Conservation (phyloP, 2,329 filamentous ascomycete genomes). For the Neonectria magnoliae region DNA sequence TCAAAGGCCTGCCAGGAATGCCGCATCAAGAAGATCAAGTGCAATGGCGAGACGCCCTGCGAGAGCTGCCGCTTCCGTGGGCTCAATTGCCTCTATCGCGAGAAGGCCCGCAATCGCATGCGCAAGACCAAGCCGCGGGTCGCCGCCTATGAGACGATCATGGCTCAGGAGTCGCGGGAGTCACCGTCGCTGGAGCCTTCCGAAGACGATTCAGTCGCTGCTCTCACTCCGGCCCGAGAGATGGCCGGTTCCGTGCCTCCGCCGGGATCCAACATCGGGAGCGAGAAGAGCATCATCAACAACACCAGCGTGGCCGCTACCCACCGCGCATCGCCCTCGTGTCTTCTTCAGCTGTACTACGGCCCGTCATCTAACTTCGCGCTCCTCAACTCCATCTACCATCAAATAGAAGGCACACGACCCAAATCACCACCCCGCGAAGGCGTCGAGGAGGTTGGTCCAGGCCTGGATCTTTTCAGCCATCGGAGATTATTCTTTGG, state of each 20-base stretch:
- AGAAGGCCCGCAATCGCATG: constrained; percentile 45
- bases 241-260: constrained; percentile 15
- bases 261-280: constrained; percentile 27
- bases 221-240: constrained; percentile 32
- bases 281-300: constrained; percentile 46
- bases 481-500: constrained; percentile 46
- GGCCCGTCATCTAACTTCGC: constrained; percentile 58
- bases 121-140: constrained; percentile 38
- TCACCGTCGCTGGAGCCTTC: constrained; percentile 33
- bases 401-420: constrained; percentile 45
- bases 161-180: constrained; percentile 32
- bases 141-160: constrained; percentile 37
- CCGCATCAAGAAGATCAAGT: constrained; percentile 46
- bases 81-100: constrained; percentile 44
- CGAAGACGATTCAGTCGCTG: constrained; percentile 33
- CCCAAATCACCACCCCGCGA: constrained; percentile 35
- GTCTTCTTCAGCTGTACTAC: constrained; percentile 57
- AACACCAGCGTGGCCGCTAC: constrained; percentile 57
- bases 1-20: constrained; percentile 49
- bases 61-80: constrained; percentile 41
- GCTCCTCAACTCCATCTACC: constrained; percentile 48
- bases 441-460: constrained; percentile 45
- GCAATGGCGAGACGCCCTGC: constrained; percentile 46
- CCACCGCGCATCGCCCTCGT: constrained; percentile 56
- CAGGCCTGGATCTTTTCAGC: constrained; percentile 45